phyloP scores from a whole-genome alignment of 2,329 filamentous ascomycete genomes.

The Calonectria hongkongensis region DNA sequence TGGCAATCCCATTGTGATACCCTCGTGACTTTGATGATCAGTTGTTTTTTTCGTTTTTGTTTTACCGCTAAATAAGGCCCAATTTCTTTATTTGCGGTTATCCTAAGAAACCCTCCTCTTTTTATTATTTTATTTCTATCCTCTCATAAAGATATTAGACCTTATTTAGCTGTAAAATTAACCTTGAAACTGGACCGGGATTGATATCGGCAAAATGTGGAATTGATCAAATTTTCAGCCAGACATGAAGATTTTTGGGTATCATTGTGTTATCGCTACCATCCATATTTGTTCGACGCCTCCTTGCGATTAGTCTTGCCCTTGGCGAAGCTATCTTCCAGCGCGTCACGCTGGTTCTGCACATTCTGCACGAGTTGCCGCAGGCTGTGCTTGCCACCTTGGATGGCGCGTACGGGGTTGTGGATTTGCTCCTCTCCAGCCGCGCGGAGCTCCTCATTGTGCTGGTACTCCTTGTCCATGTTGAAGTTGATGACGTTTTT shows the following conservation, averaged over 20 bases:
- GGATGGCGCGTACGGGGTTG: constrained; percentile 89
- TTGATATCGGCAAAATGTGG: constrained; percentile 7
- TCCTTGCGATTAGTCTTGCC: constrained; percentile 88
- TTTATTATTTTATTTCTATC: no score
- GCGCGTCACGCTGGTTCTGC: constrained; percentile 86
- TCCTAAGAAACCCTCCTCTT: no score
- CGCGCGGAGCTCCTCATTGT: constrained; percentile 86
- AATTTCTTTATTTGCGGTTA: no score
- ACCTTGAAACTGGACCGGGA: no score
- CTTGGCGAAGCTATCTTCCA: constrained; percentile 93
- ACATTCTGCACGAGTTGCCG: constrained; percentile 91
- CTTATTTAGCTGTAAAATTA: no score
- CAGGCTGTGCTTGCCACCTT: constrained; percentile 89
- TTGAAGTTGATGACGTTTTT: constrained; percentile 90
- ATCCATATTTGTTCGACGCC: constrained; percentile 89
- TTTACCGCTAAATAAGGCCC: no score
- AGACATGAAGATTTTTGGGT: constrained; percentile 44
- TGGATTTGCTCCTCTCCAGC: constrained; percentile 83
- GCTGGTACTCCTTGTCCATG: constrained; percentile 88
- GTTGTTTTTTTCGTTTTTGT: no score
- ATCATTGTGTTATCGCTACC: constrained; percentile 66
- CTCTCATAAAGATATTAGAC: no score
- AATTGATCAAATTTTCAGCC: constrained; percentile 38
- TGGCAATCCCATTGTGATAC: no score
- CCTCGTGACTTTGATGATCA: no score